These are phyloP conservation scores for Malus hybrid DNA, from an alignment of 331 rosid species.

Conservation along the genomic window DNA sequence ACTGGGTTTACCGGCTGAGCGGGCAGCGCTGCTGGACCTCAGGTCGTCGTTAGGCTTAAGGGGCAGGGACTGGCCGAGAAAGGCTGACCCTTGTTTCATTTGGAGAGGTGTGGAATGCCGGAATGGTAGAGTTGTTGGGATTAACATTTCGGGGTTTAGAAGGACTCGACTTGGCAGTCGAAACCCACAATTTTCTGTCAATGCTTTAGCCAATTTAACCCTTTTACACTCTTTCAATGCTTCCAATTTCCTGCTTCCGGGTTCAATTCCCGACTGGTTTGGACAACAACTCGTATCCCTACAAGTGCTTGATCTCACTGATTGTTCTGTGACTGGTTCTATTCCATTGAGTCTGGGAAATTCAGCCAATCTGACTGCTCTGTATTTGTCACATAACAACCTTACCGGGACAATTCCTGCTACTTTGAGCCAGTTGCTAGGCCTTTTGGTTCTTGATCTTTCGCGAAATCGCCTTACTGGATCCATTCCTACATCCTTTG, in stretches of 20 bases:
- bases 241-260: conserved; percentile 67
- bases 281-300: conserved; percentile 42
- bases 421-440: conserved; percentile 42
- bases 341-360: conserved; percentile 68
- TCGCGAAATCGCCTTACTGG: conserved; percentile 53
- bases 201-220: conserved; percentile 70
- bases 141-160: conserved; percentile 73
- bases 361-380: conserved; percentile 48
- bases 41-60: conserved; percentile 79
- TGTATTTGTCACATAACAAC: conserved; percentile 60
- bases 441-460: conserved; percentile 70
- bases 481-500: conserved; percentile 40
- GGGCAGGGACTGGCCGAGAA: conserved; percentile 80
- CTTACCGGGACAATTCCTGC: conserved; percentile 60
- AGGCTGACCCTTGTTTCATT: conserved; percentile 60
- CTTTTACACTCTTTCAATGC: conserved; percentile 67
- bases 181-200: conserved; percentile 67
- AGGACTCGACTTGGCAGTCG: conserved; percentile 63
- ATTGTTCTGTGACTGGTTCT: conserved; percentile 52
- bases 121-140: conserved; percentile 70
- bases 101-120: conserved; percentile 67
- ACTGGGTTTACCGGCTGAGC: conserved; percentile 43
- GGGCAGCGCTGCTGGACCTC: conserved; percentile 53
- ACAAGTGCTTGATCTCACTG: conserved; percentile 73
- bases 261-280: conserved; percentile 70